Percentiles rank a stretch among this genome's conserved stretches.
These are phyloP conservation scores for Boletus speciosus DNA, from an alignment of 768 basidiomycete species.

Conservation along the genomic window DNA sequence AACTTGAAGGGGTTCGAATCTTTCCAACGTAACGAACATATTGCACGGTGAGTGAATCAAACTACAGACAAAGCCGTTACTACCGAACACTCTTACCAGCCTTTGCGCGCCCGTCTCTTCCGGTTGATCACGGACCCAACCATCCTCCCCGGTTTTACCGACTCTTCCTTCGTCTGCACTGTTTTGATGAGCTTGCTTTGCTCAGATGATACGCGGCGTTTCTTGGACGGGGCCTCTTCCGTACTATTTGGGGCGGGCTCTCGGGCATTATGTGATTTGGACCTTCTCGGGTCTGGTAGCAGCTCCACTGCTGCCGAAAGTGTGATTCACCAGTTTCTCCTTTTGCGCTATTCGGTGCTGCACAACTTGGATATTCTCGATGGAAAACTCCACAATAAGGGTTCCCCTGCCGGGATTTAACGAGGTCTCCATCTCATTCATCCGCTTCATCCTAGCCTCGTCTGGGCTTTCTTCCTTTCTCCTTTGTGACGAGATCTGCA, in stretches of 20 bases:
- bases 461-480: conserved; percentile 49
- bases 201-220: conserved; percentile 33
- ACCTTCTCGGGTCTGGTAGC: background rate
- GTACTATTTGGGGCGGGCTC: background rate
- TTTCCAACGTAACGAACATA: background rate
- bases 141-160: conserved; percentile 35
- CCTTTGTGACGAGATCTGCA: conserved; percentile 52
- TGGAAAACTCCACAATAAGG: conserved; percentile 92
- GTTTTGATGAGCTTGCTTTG: conserved; percentile 25
- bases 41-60: background rate
- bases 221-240: conserved; percentile 41
- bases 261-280: background rate
- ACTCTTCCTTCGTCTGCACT: conserved; percentile 15
- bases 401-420: conserved; percentile 44
- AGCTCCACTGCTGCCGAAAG: background rate
- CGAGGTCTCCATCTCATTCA: conserved; percentile 45
- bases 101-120: conserved; percentile 69
- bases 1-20: background rate
- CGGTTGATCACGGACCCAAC: conserved; percentile 75
- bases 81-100: conserved; percentile 22
- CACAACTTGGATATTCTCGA: conserved; percentile 93
- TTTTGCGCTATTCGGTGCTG: conserved; percentile 62
- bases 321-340: conserved; percentile 28
- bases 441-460: conserved; percentile 51
- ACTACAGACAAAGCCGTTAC: background rate